Conservation (phyloP, 306 rosid species). For the Rubus idaeus region DNA sequence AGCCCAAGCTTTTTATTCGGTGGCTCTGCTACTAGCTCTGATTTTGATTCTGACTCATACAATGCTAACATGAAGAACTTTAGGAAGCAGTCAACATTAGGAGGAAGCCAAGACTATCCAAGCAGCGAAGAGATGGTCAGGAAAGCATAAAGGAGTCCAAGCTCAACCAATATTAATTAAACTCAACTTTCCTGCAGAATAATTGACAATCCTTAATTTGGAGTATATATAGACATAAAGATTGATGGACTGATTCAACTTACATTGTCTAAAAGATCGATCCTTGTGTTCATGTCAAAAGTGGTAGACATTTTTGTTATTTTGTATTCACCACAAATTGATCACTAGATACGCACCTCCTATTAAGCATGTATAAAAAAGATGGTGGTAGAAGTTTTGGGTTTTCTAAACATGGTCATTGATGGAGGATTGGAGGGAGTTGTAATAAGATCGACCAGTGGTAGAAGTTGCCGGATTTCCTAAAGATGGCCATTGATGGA, state of each 20-base stretch:
- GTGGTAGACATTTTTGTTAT: background rate
- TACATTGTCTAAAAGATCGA: background rate
- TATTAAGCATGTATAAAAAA: background rate
- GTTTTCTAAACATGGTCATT: background rate
- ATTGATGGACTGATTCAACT: background rate
- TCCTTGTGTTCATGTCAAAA: background rate
- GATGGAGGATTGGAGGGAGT: background rate
- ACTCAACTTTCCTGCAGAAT: background rate
- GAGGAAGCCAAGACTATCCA: constrained; percentile 29
- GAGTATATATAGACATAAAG: background rate
- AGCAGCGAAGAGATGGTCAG: constrained; percentile 47
- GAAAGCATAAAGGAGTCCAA: background rate
- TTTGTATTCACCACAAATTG: background rate
- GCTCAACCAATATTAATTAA: constrained; percentile 13
- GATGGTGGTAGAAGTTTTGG: background rate
- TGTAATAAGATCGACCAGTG: too few species aligned
- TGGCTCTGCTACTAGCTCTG: constrained; percentile 28
- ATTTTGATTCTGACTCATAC: constrained; percentile 43
- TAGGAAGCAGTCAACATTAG: constrained; percentile 41
- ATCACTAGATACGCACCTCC: background rate
- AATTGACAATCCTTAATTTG: background rate
- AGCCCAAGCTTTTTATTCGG: constrained; percentile 37
- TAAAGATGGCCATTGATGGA: too few species aligned
- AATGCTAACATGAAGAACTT: constrained; percentile 56
- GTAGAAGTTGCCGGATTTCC: too few species aligned